These are phyloP conservation scores for Xylariales sp. DNA, from an alignment of 2,329 filamentous ascomycete genomes.

Conservation along the genomic window DNA sequence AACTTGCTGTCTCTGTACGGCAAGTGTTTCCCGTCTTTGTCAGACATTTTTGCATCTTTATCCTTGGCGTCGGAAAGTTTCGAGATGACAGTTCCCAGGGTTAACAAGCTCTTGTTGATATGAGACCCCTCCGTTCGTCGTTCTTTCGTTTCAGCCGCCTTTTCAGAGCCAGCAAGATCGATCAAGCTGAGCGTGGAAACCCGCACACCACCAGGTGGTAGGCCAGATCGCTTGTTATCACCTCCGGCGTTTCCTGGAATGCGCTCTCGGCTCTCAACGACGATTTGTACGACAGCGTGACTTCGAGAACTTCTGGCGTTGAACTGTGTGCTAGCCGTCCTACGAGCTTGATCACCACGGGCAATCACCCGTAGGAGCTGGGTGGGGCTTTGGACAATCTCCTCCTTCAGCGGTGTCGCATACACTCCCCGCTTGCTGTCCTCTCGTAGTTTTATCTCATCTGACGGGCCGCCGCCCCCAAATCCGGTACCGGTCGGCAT, in stretches of 20 bases:
- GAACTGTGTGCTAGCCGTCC: constrained; percentile 93
- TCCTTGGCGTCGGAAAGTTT: constrained; percentile 87
- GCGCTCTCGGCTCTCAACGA: constrained; percentile 92
- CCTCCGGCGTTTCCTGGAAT: constrained; percentile 50
- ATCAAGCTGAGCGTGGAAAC: constrained; percentile 95
- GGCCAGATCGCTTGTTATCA: constrained; percentile 62
- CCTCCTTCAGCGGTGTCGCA: constrained; percentile 91
- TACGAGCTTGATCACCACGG: constrained; percentile 81
- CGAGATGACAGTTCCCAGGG: constrained; percentile 90
- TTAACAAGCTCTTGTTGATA: constrained; percentile 97
- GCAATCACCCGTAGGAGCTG: constrained; percentile 93
- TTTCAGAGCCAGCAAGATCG: constrained; percentile 92
- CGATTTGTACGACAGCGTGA: constrained; percentile 97
- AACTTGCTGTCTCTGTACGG: constrained; percentile 98
- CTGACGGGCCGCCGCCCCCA: constrained; percentile 56
- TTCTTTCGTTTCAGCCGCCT: constrained; percentile 93
- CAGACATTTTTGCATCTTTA: constrained; percentile 67
- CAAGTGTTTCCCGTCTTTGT: constrained; percentile 86
- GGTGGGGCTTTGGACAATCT: constrained; percentile 97
- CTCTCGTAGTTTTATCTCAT: constrained; percentile 96
- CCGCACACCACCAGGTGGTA: constrained; percentile 81
- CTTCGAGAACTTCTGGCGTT: constrained; percentile 94
- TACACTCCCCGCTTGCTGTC: constrained; percentile 96
- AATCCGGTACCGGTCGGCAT: constrained; percentile 57
- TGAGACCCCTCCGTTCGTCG: constrained; percentile 90